Percentiles rank a stretch among this genome's conserved stretches.
phyloP scores from a whole-genome alignment of 208 protist genomes.

The Crithidia mellificae region DNA sequence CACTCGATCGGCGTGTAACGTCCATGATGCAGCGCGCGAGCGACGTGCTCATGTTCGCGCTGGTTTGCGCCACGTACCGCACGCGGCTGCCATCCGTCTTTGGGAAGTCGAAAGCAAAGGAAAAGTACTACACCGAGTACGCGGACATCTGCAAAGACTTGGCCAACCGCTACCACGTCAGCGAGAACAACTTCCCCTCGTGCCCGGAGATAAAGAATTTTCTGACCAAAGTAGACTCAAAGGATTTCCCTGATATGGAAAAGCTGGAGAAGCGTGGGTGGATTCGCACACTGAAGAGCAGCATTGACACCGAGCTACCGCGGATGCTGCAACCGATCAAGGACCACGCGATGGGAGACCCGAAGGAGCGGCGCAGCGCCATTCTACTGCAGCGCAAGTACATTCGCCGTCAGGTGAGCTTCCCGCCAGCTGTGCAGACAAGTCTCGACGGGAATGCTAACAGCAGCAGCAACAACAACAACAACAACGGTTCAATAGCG shows the following conservation, averaged over 20 bases:
- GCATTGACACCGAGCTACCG: slow-evolving; percentile 70
- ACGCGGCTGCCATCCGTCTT: slow-evolving; percentile 77
- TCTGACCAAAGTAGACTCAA: slow-evolving; percentile 39
- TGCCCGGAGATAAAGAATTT: slow-evolving; percentile 40
- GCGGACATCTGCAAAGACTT: slow-evolving; percentile 50
- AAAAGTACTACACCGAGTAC: slow-evolving; percentile 60
- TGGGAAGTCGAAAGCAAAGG: slow-evolving; percentile 80
- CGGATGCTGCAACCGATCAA: slow-evolving; percentile 75
- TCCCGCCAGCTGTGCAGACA: neutral
- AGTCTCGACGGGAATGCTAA: neutral
- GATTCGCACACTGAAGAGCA: slow-evolving; percentile 48
- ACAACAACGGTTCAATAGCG: no score
- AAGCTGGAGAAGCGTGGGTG: slow-evolving; percentile 61
- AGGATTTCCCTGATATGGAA: slow-evolving; percentile 57
- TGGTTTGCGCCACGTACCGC: slow-evolving; percentile 68
- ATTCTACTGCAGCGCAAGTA: slow-evolving; percentile 27
- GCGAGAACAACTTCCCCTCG: slow-evolving; percentile 52
- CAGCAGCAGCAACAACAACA: slow-evolving; percentile 7
- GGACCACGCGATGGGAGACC: slow-evolving; percentile 49
- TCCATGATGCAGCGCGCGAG: slow-evolving; percentile 79
- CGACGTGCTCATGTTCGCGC: slow-evolving; percentile 82
- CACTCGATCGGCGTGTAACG: slow-evolving; percentile 91
- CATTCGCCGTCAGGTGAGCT: neutral
- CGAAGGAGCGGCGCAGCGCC: slow-evolving; percentile 36
- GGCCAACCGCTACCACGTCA: slow-evolving; percentile 54